These are phyloP conservation scores for Dictyostelium capitatum DNA, from an alignment of 78 protist species.

Conservation along the genomic window DNA sequence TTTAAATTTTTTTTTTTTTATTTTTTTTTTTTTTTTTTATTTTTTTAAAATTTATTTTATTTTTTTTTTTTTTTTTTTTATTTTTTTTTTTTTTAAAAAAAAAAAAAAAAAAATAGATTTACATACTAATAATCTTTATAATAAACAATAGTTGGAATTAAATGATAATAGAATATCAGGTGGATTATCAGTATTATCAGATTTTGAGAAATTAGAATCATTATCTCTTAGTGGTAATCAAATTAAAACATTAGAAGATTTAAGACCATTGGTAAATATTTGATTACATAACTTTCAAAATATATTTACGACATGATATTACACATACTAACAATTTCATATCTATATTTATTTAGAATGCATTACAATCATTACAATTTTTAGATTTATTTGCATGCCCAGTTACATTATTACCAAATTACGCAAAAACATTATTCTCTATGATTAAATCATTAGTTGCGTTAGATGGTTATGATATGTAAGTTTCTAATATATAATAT, in stretches of 20 bases:
- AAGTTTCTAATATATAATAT: background rate
- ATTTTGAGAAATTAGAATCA: slow-evolving; percentile 54
- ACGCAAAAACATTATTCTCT: slow-evolving; percentile 42
- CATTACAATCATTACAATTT: slow-evolving; percentile 37
- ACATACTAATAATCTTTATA: background rate
- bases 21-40: background rate
- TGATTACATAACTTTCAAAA: background rate
- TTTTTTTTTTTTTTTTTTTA: background rate
- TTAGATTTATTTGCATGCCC: slow-evolving; percentile 79
- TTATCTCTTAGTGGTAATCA: slow-evolving; percentile 73
- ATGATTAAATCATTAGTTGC: slow-evolving; percentile 44
- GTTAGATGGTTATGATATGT: slow-evolving; percentile 71
- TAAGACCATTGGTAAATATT: slow-evolving; percentile 46
- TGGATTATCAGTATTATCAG: slow-evolving; percentile 34
- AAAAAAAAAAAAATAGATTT: too few species aligned
- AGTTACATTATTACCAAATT: slow-evolving; percentile 52
- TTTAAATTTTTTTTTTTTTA: background rate
- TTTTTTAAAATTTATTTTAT: too few species aligned
- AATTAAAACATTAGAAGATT: slow-evolving; percentile 55
- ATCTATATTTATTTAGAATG: background rate
- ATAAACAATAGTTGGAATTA: slow-evolving; percentile 65
- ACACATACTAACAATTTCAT: background rate
- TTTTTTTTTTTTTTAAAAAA: too few species aligned
- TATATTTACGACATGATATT: background rate
- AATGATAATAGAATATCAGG: slow-evolving; percentile 84